phyloP scores from a whole-genome alignment of 2,329 filamentous ascomycete genomes.

The Neofusicoccum laricinum region DNA sequence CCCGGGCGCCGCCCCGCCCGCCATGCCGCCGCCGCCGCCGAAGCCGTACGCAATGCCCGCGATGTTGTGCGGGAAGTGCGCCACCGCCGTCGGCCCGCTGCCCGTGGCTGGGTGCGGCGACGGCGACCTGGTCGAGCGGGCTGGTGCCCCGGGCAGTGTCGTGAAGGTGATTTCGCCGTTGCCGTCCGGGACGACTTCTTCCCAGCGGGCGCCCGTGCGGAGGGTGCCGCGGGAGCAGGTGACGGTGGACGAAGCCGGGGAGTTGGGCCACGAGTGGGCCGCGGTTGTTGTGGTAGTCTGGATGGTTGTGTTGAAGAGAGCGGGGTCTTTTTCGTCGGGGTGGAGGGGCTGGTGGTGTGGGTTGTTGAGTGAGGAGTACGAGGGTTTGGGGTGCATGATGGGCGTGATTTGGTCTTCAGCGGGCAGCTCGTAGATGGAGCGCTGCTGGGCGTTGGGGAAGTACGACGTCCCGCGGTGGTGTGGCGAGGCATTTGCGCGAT shows the following conservation, averaged over 20 bases:
- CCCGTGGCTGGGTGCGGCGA: background rate
- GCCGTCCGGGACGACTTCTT: conserved; percentile 10
- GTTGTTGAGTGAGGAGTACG: background rate
- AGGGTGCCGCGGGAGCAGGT: background rate
- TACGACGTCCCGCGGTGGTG: background rate
- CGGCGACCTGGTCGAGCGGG: background rate
- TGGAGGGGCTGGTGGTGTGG: background rate
- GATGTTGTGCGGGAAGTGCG: background rate
- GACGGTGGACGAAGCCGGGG: background rate
- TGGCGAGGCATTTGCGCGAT: background rate
- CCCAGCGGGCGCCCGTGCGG: conserved; percentile 3
- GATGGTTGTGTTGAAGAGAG: background rate
- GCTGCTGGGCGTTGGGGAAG: background rate
- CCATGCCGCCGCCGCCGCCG: conserved; percentile 7
- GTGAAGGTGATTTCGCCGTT: conserved; percentile 1
- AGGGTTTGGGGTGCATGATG: background rate
- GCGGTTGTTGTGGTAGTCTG: background rate
- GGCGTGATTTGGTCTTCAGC: background rate
- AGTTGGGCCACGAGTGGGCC: background rate
- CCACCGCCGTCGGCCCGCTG: background rate
- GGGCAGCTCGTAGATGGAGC: conserved; percentile 6
- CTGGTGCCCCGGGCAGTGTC: background rate
- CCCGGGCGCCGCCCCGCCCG: background rate
- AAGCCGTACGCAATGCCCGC: conserved; percentile 3
- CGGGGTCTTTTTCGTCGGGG: background rate